phyloP scores from a whole-genome alignment of 257 asterid genomes.

The Solanum clarkiae region DNA sequence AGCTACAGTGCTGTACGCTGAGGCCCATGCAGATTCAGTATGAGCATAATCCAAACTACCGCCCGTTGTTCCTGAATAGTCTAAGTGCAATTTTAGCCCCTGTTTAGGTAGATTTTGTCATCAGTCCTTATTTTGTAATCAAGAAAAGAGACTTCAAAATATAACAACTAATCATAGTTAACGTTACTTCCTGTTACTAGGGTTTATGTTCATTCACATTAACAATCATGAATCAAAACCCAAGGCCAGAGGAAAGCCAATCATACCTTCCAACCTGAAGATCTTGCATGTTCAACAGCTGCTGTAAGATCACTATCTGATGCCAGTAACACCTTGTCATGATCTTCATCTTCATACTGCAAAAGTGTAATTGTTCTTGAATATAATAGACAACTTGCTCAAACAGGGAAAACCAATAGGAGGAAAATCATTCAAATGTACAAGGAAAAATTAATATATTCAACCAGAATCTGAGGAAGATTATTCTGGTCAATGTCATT shows the following conservation, averaged over 20 bases:
- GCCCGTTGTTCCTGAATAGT: constrained; percentile 33
- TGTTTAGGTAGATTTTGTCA: constrained; percentile 13
- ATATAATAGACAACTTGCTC: background rate
- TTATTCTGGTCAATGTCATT: constrained; percentile 75
- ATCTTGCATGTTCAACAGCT: constrained; percentile 80
- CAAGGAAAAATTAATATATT: background rate
- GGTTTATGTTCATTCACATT: background rate
- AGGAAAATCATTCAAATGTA: background rate
- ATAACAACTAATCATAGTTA: background rate
- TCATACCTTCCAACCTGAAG: constrained; percentile 87
- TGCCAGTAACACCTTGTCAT: constrained; percentile 78
- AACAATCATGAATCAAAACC: background rate
- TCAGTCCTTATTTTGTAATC: background rate
- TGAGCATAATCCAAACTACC: constrained; percentile 35
- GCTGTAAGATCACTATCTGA: constrained; percentile 89
- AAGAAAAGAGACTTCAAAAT: background rate
- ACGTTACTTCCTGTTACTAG: background rate
- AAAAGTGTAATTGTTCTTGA: background rate
- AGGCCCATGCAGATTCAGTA: constrained; percentile 48
- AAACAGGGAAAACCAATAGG: background rate
- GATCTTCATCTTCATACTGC: constrained; percentile 95
- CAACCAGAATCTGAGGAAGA: constrained; percentile 87
- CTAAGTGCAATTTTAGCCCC: constrained; percentile 81
- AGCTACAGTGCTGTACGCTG: constrained; percentile 67
- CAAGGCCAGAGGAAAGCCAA: background rate